Base-by-base conservation (phyloP, 768 basidiomycete species). In the Psilocybe subaeruginosa region DNA sequence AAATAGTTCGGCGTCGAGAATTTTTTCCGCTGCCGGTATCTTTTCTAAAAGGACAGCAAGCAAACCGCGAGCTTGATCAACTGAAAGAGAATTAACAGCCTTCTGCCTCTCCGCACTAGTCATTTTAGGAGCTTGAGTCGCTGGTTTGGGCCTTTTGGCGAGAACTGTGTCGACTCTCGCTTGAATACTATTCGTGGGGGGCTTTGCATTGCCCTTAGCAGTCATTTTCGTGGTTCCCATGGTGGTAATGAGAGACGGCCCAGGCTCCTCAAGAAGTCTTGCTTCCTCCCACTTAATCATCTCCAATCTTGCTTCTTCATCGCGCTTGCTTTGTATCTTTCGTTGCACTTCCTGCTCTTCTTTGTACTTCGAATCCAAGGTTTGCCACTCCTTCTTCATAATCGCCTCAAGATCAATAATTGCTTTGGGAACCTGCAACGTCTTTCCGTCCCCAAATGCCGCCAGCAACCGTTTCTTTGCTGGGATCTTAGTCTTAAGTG, bases 391-490 rank as follows among this genome's bases (percentile, higher is more conserved):
- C 19, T 67, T 56, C 56, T 60, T 55, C 62, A 74, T 58, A 1
- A 43, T 50, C 19, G 59, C 48, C 52, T 72, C 70, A 16, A 74
- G 65, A 30, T 63, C 46, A 19, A 72, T 27, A 39, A 73, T 69
- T 17, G 39, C 48, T 16, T 55, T 33, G 6, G 71, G 73, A 12
- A 72, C 69, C 27, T 45, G 19, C 9, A 74, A 50, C 8, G 57
- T 65, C 35, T 62, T 59, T 8, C 56, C 66, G 45, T 53, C 37
- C 8, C 63, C 61, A 52, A 70, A 73, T 14, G 71, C 66, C 67
- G 62, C 37, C 30, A 61, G 47, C 9, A 73, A 64, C 23, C 64
- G 59, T 55, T 68, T 69, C 62, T 73, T 73, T 31, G 72, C 70
- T 1, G 69, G 54, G 2, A 67, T 68, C 51, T 67, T 66, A 16